Percentiles rank a stretch among this genome's conserved stretches.
Evolutionary conservation across 495 filamentous ascomycete species (phyloP).

Genomic region (Margaritispora aquatica): DNA sequence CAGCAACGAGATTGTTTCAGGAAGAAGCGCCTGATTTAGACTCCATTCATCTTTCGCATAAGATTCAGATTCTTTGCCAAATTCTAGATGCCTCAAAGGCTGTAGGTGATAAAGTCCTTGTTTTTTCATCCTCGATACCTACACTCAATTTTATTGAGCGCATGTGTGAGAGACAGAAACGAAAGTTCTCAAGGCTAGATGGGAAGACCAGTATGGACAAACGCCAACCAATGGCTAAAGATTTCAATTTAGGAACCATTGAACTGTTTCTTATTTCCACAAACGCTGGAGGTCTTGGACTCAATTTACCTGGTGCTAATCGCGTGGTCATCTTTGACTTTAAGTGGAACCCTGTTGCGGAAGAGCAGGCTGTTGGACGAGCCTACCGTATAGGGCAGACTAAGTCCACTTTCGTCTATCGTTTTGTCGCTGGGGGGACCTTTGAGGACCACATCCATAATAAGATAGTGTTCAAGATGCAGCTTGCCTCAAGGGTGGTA

Average conservation of each 20-base stretch:
- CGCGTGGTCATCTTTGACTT: slow-evolving; percentile 86
- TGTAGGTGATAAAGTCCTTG: slow-evolving; percentile 63
- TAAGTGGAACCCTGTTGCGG: slow-evolving; percentile 70
- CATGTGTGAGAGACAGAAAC: slow-evolving; percentile 37
- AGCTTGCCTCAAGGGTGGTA: slow-evolving; percentile 71
- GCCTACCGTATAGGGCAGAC: slow-evolving; percentile 81
- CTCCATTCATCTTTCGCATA: slow-evolving; percentile 46
- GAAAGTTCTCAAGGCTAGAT: slow-evolving; percentile 55
- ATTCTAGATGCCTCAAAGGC: slow-evolving; percentile 59
- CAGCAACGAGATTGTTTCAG: slow-evolving; percentile 13
- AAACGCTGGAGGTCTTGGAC: slow-evolving; percentile 68
- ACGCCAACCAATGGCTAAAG: slow-evolving; percentile 55
- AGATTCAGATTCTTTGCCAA: slow-evolving; percentile 54
- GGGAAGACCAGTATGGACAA: slow-evolving; percentile 46
- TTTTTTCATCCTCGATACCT: slow-evolving; percentile 70
- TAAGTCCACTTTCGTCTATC: slow-evolving; percentile 83
- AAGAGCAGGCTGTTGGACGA: slow-evolving; percentile 85
- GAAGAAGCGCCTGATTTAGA: slow-evolving; percentile 22
- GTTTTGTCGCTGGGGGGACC: slow-evolving; percentile 73
- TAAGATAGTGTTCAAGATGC: slow-evolving; percentile 69
- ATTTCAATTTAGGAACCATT: slow-evolving; percentile 51
- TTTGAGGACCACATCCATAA: slow-evolving; percentile 70
- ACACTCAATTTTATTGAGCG: slow-evolving; percentile 64
- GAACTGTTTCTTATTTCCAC: slow-evolving; percentile 78
- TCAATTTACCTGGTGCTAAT: slow-evolving; percentile 84